Percentiles rank a stretch among this genome's conserved stretches.
phyloP scores from a whole-genome alignment of 192 early-diverging fungal genomes.

The Mortierella hygrophila region DNA sequence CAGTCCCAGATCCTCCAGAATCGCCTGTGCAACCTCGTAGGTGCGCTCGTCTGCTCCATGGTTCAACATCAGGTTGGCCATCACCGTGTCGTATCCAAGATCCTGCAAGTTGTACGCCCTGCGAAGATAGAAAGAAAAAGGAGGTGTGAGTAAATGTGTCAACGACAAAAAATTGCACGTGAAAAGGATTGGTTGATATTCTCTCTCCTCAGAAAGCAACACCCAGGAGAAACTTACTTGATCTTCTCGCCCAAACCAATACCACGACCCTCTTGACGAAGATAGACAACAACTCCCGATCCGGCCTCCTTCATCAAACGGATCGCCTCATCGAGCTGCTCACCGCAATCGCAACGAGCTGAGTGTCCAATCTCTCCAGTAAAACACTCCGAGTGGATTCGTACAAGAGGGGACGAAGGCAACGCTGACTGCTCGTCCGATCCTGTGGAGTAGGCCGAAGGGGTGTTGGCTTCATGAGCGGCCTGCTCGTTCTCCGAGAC shows the following conservation, averaged over 20 bases:
- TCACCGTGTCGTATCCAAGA: conserved; percentile 93
- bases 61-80: conserved; percentile 90
- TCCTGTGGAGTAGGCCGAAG: not conserved
- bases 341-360: conserved; percentile 94
- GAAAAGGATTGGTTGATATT: not conserved
- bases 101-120: conserved; percentile 98
- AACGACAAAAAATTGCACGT: not conserved
- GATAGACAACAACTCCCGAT: conserved; percentile 93
- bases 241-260: conserved; percentile 96
- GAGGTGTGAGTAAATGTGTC: conserved; percentile 2
- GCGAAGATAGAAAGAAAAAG: conserved; percentile 8
- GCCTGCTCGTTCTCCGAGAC: conserved; percentile 26
- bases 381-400: conserved; percentile 98
- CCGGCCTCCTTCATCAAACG: conserved; percentile 85
- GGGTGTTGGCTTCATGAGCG: not conserved
- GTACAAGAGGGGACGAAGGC: conserved; percentile 73
- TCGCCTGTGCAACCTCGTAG: conserved; percentile 90
- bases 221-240: conserved; percentile 62
- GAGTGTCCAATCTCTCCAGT: conserved; percentile 96
- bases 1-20: conserved; percentile 86
- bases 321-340: conserved; percentile 95
- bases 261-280: conserved; percentile 96
- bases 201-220: not conserved
- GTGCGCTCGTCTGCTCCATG: conserved; percentile 95
- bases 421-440: conserved; percentile 7